Base-by-base conservation (phyloP, 371 early-diverging fungal species). In the Mucor piriformis region DNA sequence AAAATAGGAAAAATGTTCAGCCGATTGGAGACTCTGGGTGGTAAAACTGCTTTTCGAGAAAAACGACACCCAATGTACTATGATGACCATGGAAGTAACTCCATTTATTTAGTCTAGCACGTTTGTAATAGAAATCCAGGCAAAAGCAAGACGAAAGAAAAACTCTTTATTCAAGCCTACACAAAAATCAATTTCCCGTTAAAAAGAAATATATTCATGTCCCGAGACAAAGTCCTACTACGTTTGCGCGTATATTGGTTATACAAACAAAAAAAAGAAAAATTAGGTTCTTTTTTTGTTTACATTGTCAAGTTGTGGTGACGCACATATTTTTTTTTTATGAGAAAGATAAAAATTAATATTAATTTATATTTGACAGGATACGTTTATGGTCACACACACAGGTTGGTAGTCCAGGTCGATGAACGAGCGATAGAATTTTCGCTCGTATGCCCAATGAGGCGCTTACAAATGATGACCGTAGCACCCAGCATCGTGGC, bases 21-120 rank as follows among this genome's bases (percentile, higher is more conserved):
- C 67, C 69, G 60, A 67, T 71, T 77, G 77, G 77, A 77, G 77
- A 77, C 77, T 60, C 64, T 71, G 77, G 60, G 51, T 64, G 66
- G 71, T 70, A 46, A 54, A 57, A 25, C 27, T 54, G 20, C 40
- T 24, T 24, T 49, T 53, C 29, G 44, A 13, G 49, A 56, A 66
- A 64, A 57, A 32, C 46, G 27, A 37, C 60, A 70, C 56, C 61
- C 72, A 66, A 69, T 52, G 77, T 73, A 77, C 77, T 77, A 77
- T 77, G 77, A 77, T 69, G 71, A 66, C 74, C 57, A 61, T 61
- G 57, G 46, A 48, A 40, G 42, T 47, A 51, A 27, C 38, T 38
- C 52, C 43, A 63, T 52, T 66, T 42, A 42, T 46, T 66, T 64
- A 46, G 51, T 70, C 59, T 70, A 6, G 64, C 71, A 69, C 46